phyloP scores from a whole-genome alignment of 192 early-diverging fungal genomes.

The Cladochytrium replicatum region DNA sequence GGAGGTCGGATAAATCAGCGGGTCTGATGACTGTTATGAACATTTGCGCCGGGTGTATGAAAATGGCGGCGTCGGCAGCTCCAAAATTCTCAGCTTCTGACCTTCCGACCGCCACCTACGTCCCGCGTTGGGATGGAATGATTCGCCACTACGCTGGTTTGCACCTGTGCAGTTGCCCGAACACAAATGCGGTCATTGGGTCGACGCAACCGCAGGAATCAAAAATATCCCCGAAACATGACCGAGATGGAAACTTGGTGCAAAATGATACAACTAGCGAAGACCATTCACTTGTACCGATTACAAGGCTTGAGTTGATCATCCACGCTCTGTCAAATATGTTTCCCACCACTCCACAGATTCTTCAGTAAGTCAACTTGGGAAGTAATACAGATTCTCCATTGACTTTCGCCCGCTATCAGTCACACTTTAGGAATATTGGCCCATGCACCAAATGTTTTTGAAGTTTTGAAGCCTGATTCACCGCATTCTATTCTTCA shows the following conservation, averaged over 20 bases:
- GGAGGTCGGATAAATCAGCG: too few relatives aligned
- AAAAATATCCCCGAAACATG: slow-evolving; percentile 30
- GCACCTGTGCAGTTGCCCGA: neutral
- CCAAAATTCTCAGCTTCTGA: too few relatives aligned
- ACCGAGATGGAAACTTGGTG: slow-evolving; percentile 11
- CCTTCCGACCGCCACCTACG: slow-evolving; percentile 1
- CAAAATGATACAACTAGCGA: neutral
- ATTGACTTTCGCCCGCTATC: neutral
- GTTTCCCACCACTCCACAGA: neutral
- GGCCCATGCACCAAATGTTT: slow-evolving; percentile 1
- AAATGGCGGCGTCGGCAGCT: too few relatives aligned
- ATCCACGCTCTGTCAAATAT: neutral
- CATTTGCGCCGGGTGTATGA: too few relatives aligned
- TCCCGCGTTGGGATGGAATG: neutral
- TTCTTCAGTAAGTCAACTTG: neutral
- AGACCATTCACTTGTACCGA: neutral
- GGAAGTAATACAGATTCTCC: slow-evolving; percentile 3
- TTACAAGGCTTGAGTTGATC: slow-evolving; percentile 1
- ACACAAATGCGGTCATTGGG: neutral
- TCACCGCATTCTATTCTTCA: neutral
- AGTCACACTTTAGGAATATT: neutral
- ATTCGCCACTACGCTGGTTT: neutral
- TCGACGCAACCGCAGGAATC: slow-evolving; percentile 13
- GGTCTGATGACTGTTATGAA: too few relatives aligned
- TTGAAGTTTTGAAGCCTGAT: slow-evolving; percentile 2